Evolutionary conservation across 768 basidiomycete species (phyloP), one percentile per base, ranked within the genome.

Genomic region (Russula sp.): DNA sequence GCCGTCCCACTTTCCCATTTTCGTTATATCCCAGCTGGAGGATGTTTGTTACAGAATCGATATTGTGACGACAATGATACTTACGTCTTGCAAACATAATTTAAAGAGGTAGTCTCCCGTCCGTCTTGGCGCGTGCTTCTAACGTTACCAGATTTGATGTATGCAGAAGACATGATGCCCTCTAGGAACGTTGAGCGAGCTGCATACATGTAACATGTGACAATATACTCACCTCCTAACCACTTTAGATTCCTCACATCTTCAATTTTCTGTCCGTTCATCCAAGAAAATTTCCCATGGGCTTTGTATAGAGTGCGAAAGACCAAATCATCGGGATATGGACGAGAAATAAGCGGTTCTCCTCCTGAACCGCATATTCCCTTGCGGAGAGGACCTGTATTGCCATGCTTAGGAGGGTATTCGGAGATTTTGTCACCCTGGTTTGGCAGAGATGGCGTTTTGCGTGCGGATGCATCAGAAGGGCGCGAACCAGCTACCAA

Each of bases 1-100:
- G 6, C 79, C 79, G 18, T 72, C 66, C 78, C 79, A 77, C 26
- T 74, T 72, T 38, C 63, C 70, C 61, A 73, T 72, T 34, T 69
- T 74, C 62, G 65, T 69, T 62, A 22, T 67, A 42, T 71, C 74
- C 76, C 77, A 79, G 48, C 77, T 77, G 5, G 26, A 62, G 18
- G 58, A 44, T 36, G 22, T 38, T 32, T 30, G 48, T 66, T n/a
- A 56, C 13, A 28, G 9, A 54, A 18, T 16, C 3, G n/a, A 32
- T 16, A 7, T 24, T n/a, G 10, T 3, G 9, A 66, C 11, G 57
- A 22, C 9, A 38, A 26, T 18, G 52, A 34, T 3, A 49, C 51
- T 58, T 44, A 65, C 66, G 66, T 65, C 49, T 65, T 66, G 38
- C 62, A 66, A 13, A 66, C 28, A 58, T 64, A 66, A 18, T 63